Conservation (phyloP, 495 filamentous ascomycete genomes). For the Cudoniella acicularis region DNA sequence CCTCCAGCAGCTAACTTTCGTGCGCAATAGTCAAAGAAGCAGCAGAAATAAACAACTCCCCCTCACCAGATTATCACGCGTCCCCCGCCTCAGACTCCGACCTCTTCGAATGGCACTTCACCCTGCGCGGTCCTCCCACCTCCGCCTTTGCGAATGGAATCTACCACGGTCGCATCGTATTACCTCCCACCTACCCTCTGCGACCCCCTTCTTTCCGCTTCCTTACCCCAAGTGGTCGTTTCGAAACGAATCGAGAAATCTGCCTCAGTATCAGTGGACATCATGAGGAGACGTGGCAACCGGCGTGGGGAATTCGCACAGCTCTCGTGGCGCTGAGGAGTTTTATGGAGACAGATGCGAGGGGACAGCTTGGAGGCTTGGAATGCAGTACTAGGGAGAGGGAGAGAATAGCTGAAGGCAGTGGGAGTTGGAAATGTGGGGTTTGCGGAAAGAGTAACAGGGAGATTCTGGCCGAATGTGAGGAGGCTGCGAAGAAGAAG, state of each 20-base stretch:
- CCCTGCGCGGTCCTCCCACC: constrained; percentile 80
- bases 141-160: constrained; percentile 74
- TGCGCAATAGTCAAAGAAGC: constrained; percentile 22
- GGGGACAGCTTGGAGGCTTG: constrained; percentile 84
- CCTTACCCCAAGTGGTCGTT: constrained; percentile 84
- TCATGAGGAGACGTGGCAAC: constrained; percentile 98
- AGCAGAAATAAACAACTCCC: constrained; percentile 57
- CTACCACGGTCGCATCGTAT: constrained; percentile 93
- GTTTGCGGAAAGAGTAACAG: constrained; percentile 64
- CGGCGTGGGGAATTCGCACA: constrained; percentile 90
- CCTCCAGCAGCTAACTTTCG: not conserved
- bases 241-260: constrained; percentile 96
- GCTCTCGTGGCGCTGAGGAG: constrained; percentile 61
- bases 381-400: constrained; percentile 64
- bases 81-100: constrained; percentile 70
- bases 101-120: constrained; percentile 99
- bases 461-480: constrained; percentile 66
- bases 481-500: constrained; percentile 50
- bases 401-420: constrained; percentile 60
- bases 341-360: constrained; percentile 72
- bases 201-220: constrained; percentile 93
- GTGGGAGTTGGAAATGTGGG: constrained; percentile 57
- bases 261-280: constrained; percentile 90
- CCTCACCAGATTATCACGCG: constrained; percentile 79
- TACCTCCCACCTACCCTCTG: constrained; percentile 84